Evolutionary conservation across 257 asterid species (phyloP).

Genomic region (Solanum lignicaule): DNA sequence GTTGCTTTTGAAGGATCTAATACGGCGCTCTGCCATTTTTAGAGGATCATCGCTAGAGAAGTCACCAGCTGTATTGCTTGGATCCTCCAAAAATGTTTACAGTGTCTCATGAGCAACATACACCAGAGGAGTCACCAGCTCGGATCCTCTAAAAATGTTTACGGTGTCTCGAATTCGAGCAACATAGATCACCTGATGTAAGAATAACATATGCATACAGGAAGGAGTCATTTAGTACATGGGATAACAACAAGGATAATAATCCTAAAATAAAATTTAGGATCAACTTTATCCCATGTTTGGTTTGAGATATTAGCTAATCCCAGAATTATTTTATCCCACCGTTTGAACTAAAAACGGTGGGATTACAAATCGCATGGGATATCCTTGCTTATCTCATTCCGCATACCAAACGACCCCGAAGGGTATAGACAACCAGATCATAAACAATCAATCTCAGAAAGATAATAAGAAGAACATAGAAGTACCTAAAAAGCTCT

Average conservation of each 20-base stretch:
- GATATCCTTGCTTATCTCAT: not conserved
- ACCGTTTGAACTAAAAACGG: not conserved
- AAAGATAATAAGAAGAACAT: not conserved
- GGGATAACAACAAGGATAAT: not conserved
- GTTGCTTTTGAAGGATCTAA: not conserved
- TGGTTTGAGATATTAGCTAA: not conserved
- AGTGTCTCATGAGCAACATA: not conserved
- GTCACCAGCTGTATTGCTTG: not conserved
- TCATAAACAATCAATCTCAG: not conserved
- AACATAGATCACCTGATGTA: not conserved
- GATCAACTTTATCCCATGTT: not conserved
- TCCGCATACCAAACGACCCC: not conserved
- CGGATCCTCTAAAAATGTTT: not conserved
- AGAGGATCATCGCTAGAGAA: not conserved
- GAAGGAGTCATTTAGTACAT: not conserved
- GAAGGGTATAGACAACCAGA: not conserved
- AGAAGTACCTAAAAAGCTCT: not conserved
- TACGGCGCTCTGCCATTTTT: not conserved
- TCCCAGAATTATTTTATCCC: not conserved
- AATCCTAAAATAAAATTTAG: no score
- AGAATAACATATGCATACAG: not conserved
- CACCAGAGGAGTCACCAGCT: not conserved
- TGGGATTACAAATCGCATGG: not conserved
- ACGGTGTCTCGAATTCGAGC: not conserved
- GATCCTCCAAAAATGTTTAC: not conserved